Percentiles rank a stretch among this genome's conserved stretches.
These are phyloP conservation scores for Exophiala phaeomuriformis DNA, from an alignment of 2,329 filamentous ascomycete genomes.

Conservation along the genomic window DNA sequence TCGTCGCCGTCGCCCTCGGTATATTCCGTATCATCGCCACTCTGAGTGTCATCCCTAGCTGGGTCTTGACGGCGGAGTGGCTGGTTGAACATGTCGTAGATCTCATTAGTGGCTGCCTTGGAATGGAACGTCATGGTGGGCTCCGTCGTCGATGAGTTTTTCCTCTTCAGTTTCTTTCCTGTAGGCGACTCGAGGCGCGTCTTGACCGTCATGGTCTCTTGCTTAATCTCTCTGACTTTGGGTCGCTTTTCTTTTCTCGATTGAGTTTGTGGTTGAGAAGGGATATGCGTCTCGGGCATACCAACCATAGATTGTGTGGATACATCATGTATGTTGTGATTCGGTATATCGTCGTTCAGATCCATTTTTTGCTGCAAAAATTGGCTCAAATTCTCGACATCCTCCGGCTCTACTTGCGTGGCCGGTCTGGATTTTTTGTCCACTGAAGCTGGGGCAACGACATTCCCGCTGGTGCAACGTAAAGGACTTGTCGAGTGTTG, in stretches of 20 bases:
- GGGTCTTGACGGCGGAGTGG: slow-evolving; percentile 53
- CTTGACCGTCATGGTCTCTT: slow-evolving; percentile 89
- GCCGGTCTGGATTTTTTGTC: slow-evolving; percentile 6
- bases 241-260: slow-evolving; percentile 56
- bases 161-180: slow-evolving; percentile 74
- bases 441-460: background rate
- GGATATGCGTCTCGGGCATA: slow-evolving; percentile 25
- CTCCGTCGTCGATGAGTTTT: slow-evolving; percentile 55
- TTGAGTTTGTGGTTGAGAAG: slow-evolving; percentile 8
- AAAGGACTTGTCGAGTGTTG: background rate
- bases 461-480: slow-evolving; percentile 6
- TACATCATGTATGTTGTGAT: slow-evolving; percentile 17
- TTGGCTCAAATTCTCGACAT: slow-evolving; percentile 26
- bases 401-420: slow-evolving; percentile 28
- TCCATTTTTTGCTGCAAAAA: slow-evolving; percentile 18
- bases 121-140: slow-evolving; percentile 99
- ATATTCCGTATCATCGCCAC: slow-evolving; percentile 58
- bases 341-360: slow-evolving; percentile 6
- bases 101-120: slow-evolving; percentile 88
- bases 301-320: slow-evolving; percentile 25
- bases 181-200: slow-evolving; percentile 87
- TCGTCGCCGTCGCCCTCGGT: slow-evolving; percentile 46
- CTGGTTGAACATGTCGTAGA: slow-evolving; percentile 94
- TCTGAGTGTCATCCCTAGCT: slow-evolving; percentile 45
- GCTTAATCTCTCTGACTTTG: slow-evolving; percentile 74